A percentile compares a stretch with the other conserved stretches of the same genome.
Evolutionary conservation across 345 rosid genomes (phyloP).

Genomic region (Syzygium grande): DNA sequence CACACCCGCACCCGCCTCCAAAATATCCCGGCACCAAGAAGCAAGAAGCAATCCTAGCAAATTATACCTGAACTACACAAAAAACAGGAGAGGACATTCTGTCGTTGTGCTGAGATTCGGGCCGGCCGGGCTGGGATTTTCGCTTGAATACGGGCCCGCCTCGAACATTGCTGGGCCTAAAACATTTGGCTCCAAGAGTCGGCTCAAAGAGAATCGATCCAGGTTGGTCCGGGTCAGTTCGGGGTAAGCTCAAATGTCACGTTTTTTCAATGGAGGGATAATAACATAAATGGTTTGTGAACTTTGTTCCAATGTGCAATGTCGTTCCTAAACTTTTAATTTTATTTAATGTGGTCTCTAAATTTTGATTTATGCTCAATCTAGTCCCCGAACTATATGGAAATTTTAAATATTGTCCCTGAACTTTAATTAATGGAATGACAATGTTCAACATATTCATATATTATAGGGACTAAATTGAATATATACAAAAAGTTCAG

Average conservation of each 20-base stretch:
- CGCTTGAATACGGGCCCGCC: not conserved
- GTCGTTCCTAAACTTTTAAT: no score
- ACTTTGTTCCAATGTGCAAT: no score
- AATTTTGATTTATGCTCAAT: no score
- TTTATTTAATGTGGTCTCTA: no score
- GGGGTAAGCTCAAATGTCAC: not conserved
- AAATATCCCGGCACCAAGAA: not conserved
- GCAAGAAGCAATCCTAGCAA: not conserved
- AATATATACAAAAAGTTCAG: no score
- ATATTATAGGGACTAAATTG: no score
- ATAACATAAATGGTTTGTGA: no score
- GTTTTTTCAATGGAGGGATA: not conserved
- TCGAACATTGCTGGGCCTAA: not conserved
- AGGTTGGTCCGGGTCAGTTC: not conserved
- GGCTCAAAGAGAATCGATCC: not conserved
- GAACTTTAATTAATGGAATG: no score
- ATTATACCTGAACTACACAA: not conserved
- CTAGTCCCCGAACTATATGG: no score
- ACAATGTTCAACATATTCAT: no score
- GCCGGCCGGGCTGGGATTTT: not conserved
- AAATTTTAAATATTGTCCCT: no score
- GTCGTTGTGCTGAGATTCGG: not conserved
- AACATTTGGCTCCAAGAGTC: not conserved
- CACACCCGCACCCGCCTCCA: not conserved
- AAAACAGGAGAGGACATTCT: not conserved